Conservation (phyloP, 192 early-diverging fungal genomes). For the Coemansia reversa region DNA sequence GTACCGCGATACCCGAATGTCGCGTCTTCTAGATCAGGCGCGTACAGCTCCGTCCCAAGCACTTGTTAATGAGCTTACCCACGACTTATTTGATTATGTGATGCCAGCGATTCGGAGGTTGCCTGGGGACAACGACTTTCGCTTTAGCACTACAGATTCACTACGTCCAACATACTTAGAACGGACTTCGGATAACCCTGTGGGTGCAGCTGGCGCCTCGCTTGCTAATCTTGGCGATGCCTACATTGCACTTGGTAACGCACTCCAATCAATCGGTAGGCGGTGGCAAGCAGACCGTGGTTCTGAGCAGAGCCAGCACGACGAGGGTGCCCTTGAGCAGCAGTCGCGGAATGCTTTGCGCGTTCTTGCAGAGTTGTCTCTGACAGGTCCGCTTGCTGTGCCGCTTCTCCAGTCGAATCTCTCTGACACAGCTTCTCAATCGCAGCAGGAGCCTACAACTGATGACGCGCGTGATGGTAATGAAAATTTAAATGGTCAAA, state of each 20-base stretch:
- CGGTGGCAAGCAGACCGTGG: conserved; percentile 23
- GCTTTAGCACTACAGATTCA: conserved; percentile 6
- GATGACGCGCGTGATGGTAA: neutral
- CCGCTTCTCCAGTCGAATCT: conserved; percentile 25
- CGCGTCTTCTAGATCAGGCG: neutral
- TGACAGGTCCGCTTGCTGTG: conserved; percentile 13
- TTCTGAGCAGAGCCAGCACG: neutral
- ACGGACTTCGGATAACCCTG: conserved; percentile 11
- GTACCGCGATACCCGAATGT: neutral
- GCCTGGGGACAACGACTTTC: conserved; percentile 22
- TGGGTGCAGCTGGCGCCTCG: conserved; percentile 19
- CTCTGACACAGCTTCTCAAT: neutral
- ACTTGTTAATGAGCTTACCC: conserved; percentile 39
- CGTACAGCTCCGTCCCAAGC: conserved; percentile 18
- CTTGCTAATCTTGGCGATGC: conserved; percentile 37
- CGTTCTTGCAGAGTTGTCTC: conserved; percentile 15
- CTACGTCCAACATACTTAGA: conserved; percentile 19
- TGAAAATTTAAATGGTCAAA: neutral
- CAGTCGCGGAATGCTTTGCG: conserved; percentile 21
- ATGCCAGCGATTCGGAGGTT: conserved; percentile 35
- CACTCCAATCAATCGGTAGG: conserved; percentile 27
- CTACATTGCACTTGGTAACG: conserved; percentile 39
- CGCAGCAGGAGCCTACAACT: neutral
- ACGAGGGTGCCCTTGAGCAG: neutral
- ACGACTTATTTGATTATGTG: conserved; percentile 24